Evolutionary conservation across 1,284 basidiomycete genomes (phyloP).

Genomic region (Cutaneotrichosporon sp.): DNA sequence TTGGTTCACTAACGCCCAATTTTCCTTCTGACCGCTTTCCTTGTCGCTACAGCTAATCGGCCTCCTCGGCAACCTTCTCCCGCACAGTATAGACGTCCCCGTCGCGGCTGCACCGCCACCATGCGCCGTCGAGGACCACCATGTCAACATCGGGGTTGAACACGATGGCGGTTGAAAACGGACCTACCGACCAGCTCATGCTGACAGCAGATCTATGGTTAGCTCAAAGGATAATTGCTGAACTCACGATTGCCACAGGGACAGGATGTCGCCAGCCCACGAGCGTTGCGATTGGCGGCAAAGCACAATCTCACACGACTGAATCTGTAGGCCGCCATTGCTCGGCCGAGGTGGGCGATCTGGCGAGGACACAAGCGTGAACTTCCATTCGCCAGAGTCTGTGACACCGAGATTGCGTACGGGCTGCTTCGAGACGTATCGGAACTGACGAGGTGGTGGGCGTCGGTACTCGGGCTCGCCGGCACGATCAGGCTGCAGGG

Average conservation of each 20-base stretch:
- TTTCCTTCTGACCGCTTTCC: not conserved
- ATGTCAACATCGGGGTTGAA: slow-evolving; percentile 16
- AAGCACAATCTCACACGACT: slow-evolving; percentile 4
- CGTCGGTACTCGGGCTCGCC: too few species aligned
- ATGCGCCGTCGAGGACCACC: slow-evolving; percentile 15
- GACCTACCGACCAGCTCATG: slow-evolving; percentile 10
- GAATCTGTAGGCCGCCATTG: not conserved
- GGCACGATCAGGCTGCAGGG: too few species aligned
- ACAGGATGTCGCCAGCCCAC: not conserved
- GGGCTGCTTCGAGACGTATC: slow-evolving; percentile 8
- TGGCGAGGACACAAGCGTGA: not conserved
- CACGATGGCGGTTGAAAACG: slow-evolving; percentile 12
- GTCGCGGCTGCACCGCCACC: slow-evolving; percentile 17
- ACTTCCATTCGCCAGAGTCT: slow-evolving; percentile 17
- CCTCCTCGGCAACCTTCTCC: slow-evolving; percentile 12
- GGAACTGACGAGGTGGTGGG: too few species aligned
- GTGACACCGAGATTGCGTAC: slow-evolving; percentile 9
- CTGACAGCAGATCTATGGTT: not conserved
- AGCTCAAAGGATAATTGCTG: not conserved
- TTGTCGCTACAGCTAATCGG: not conserved
- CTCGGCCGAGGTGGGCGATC: too few species aligned
- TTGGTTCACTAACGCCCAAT: too few species aligned
- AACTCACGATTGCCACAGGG: slow-evolving; percentile 7
- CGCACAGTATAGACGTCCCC: slow-evolving; percentile 16
- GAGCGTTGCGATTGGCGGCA: not conserved